Evolutionary conservation across 108 stramenopile genomes (phyloP), one percentile per base, ranked within the genome.

Genomic region (Epithemia pelagica): DNA sequence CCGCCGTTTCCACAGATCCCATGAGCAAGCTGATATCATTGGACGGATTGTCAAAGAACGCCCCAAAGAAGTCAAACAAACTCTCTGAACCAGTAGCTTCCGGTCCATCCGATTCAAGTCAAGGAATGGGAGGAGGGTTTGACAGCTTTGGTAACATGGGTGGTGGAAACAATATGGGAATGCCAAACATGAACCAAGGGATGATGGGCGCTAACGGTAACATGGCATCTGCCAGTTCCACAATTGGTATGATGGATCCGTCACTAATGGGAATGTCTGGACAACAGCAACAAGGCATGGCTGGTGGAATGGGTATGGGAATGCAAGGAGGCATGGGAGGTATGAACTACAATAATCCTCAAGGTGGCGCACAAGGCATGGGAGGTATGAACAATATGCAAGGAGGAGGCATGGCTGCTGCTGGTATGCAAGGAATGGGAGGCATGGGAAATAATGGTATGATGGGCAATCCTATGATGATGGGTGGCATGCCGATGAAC

Each of bases 1-100:
- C 70, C 27, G 68, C 74, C 53, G 60, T 54, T 51, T 75, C 85
- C 26, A 68, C 72, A 26, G 91, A 93, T 76, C 91, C 91, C 2
- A 37, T 93, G 65, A 71, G 83, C 52, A 80, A 73, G 32, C 75
- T 93, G 54, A 88, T 93, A 59, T 86, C 84, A 0, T 77, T 93
- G 23, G 91, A 93, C 67, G 77, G 83, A 24, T 68, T 93, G 46
- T 69, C 82, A 26, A 90, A 90, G 72, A 92, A 92, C 76, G 23
- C 63, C 27, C 74, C 77, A 31, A 83, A 79, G 63, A 63, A 63
- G 63, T 15, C 37, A 15, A 46, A 46, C 15, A 46, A 46, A 15
- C 37, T 46, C 10, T 46, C 37, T 46, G 37, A 46, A 15, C 37
- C 37, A 10, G 37, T 46, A 10, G 5, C 37, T 10, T 46, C 37